phyloP scores from a whole-genome alignment of 768 basidiomycete species.

The Suillus paluster region DNA sequence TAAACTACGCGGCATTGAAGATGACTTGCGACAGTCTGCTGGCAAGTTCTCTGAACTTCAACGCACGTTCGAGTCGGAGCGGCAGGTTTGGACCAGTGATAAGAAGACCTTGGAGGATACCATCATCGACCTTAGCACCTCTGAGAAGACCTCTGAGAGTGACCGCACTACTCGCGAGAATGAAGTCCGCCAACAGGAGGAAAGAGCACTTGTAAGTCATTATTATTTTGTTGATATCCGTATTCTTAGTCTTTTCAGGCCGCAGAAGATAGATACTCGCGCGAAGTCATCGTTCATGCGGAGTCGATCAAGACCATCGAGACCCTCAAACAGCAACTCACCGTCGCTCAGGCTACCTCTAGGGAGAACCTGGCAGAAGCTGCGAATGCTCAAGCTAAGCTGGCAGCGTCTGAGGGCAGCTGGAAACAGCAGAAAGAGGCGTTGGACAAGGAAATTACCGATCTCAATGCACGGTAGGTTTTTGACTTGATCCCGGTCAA shows the following conservation, averaged over 20 bases:
- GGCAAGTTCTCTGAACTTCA: constrained; percentile 61
- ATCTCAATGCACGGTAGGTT: constrained; percentile 69
- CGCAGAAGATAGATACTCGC: constrained; percentile 80
- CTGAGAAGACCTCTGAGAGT: constrained; percentile 68
- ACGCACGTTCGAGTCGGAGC: constrained; percentile 69
- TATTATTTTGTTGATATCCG: neutral
- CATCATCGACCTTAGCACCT: constrained; percentile 78
- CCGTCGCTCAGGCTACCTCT: constrained; percentile 51
- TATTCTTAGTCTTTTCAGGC: constrained; percentile 41
- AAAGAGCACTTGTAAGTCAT: constrained; percentile 62
- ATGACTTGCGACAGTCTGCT: constrained; percentile 55
- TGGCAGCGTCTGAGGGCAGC: constrained; percentile 71
- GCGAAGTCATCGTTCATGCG: constrained; percentile 85
- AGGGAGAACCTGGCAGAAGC: constrained; percentile 64
- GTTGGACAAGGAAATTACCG: constrained; percentile 76
- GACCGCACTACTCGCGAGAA: constrained; percentile 67
- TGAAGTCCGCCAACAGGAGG: constrained; percentile 68
- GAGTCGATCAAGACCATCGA: constrained; percentile 80
- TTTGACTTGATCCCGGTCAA: neutral
- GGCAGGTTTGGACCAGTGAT: constrained; percentile 72
- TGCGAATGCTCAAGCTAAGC: constrained; percentile 77
- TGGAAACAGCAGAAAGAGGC: constrained; percentile 82
- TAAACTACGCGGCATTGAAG: constrained; percentile 55
- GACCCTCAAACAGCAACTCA: constrained; percentile 64
- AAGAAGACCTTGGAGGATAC: constrained; percentile 84